Evolutionary conservation across 176 grass and related monocot genomes (phyloP).

Genomic region (Eragrostis curvula): DNA sequence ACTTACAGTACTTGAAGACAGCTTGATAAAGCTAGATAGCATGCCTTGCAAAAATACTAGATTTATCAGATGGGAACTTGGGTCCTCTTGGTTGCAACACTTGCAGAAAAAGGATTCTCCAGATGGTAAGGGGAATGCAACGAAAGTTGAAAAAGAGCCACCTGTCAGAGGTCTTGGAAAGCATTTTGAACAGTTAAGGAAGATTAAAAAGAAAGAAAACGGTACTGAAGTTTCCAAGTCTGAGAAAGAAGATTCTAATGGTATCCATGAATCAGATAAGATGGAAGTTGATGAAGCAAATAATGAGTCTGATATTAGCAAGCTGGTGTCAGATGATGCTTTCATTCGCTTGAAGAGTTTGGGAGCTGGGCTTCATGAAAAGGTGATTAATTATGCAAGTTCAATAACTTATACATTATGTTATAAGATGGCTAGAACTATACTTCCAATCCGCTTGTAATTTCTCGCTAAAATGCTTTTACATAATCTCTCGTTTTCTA

Average conservation of each 20-base stretch:
- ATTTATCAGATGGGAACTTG: conserved; percentile 95
- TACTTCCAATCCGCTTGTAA: not conserved
- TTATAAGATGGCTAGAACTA: not conserved
- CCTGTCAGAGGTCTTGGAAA: conserved; percentile 91
- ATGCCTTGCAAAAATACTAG: conserved; percentile 44
- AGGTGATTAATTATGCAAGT: conserved; percentile 57
- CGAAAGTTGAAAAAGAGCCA: conserved; percentile 56
- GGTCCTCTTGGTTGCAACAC: conserved; percentile 80
- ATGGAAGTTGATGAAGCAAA: conserved; percentile 34
- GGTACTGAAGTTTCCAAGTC: conserved; percentile 30
- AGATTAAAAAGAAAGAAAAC: conserved; percentile 81
- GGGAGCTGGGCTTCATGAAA: conserved; percentile 73
- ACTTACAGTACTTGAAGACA: conserved; percentile 62
- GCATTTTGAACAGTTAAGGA: conserved; percentile 85
- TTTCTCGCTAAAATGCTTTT: conserved; percentile 8
- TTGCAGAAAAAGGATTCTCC: conserved; percentile 86
- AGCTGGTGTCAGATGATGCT: conserved; percentile 64
- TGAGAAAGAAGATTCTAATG: conserved; percentile 72
- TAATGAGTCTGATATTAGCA: conserved; percentile 59
- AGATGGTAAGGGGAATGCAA: conserved; percentile 37
- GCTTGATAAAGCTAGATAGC: conserved; percentile 69
- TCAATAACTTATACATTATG: not conserved
- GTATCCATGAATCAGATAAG: conserved; percentile 39
- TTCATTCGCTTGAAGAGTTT: conserved; percentile 72
- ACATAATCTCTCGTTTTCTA: not conserved